phyloP scores from a whole-genome alignment of 2,329 filamentous ascomycete genomes.

The Sporothrix humicola region DNA sequence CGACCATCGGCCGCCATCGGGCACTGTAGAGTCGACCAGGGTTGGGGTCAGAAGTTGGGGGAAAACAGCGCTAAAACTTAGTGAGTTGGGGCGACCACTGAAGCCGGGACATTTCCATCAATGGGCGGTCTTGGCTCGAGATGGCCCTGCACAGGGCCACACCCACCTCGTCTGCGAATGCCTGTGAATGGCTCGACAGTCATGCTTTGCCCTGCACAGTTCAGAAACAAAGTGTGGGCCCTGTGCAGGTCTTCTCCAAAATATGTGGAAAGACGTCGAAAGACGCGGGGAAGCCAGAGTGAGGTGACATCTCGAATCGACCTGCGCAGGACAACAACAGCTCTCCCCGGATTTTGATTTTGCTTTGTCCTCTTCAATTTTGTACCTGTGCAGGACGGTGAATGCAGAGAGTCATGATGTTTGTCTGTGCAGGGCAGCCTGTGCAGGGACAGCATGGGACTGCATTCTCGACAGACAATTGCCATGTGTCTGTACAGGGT shows the following conservation, averaged over 20 bases:
- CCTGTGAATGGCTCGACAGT: neutral
- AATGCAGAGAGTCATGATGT: neutral
- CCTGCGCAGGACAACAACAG: neutral
- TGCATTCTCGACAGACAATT: too few species aligned
- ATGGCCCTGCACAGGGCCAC: slow-evolving; percentile 8
- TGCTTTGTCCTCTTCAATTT: too few species aligned
- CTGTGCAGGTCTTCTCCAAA: neutral
- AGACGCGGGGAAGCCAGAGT: neutral
- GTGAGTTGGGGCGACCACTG: neutral
- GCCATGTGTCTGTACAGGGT: neutral
- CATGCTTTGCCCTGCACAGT: neutral
- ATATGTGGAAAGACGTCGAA: neutral
- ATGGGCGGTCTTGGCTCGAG: neutral
- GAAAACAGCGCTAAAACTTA: neutral
- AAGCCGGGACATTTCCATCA: slow-evolving; percentile 6
- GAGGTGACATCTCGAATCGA: neutral
- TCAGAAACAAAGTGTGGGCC: neutral
- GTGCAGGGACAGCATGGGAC: neutral
- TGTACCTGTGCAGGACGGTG: neutral
- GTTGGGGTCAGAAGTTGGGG: neutral
- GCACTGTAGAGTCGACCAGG: neutral
- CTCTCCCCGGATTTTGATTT: neutral
- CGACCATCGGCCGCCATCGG: slow-evolving; percentile 3
- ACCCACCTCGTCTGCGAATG: neutral
- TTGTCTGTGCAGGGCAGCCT: neutral